These are phyloP conservation scores for Penicillium parvum DNA, from an alignment of 495 filamentous ascomycete genomes.

Conservation along the genomic window DNA sequence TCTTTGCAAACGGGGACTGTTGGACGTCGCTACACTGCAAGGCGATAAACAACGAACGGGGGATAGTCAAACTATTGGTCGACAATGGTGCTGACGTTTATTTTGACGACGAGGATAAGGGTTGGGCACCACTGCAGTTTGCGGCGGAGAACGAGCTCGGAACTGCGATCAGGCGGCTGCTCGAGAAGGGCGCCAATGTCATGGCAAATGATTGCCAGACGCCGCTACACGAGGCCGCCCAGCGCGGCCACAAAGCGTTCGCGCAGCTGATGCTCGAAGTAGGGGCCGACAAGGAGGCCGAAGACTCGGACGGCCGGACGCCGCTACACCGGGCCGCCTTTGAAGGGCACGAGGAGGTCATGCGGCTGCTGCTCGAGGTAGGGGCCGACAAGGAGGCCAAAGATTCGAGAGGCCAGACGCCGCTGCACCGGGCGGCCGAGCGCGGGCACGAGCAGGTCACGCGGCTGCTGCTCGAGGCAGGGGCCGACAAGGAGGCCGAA, in stretches of 20 bases:
- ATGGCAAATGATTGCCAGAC: background rate
- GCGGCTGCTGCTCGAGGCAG: too few relatives aligned
- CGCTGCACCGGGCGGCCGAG: too few relatives aligned
- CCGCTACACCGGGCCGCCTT: background rate
- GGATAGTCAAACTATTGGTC: background rate
- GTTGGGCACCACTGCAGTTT: background rate
- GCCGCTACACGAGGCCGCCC: background rate
- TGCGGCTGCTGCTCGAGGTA: background rate
- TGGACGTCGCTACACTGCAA: background rate
- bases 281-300: background rate
- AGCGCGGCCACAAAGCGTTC: background rate
- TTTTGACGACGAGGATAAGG: background rate
- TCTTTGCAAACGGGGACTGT: background rate
- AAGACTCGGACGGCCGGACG: background rate
- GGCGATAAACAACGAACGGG: background rate
- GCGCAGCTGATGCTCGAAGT: background rate
- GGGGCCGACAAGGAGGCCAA: background rate
- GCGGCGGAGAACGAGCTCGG: background rate
- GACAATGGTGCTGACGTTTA: background rate
- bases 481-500: too few relatives aligned
- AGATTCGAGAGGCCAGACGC: background rate
- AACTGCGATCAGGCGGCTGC: background rate
- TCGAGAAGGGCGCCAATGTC: background rate
- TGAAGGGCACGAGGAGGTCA: background rate
- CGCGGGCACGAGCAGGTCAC: too few relatives aligned